Percentiles rank a stretch among this genome's conserved stretches.
Evolutionary conservation across 176 grass and related monocot species (phyloP).

Genomic region (Secale cereale): DNA sequence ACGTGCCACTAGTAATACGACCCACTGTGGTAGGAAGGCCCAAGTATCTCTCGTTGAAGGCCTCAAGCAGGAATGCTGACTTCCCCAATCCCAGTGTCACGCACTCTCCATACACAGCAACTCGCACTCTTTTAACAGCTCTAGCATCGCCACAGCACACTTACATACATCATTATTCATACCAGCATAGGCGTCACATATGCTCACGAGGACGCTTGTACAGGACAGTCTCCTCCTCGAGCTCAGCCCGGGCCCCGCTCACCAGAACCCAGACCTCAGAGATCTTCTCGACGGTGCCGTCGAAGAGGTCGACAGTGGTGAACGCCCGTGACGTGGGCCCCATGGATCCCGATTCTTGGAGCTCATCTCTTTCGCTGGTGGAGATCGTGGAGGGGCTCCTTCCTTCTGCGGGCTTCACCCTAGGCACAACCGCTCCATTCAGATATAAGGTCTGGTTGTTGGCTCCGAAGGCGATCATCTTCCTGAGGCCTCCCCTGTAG

Average conservation of each 20-base stretch:
- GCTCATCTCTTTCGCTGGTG: conserved; percentile 16
- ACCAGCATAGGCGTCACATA: conserved; percentile 6
- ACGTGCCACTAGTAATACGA: too few species aligned
- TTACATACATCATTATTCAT: background rate
- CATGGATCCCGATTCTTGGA: conserved; percentile 17
- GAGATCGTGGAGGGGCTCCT: background rate
- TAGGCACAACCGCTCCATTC: conserved; percentile 83
- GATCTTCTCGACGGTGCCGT: conserved; percentile 66
- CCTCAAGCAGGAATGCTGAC: too few species aligned
- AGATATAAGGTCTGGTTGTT: conserved; percentile 69
- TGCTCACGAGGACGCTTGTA: conserved; percentile 39
- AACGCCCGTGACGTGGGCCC: conserved; percentile 43
- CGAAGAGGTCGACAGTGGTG: conserved; percentile 53
- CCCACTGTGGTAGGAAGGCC: too few species aligned
- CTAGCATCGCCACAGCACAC: conserved; percentile 2
- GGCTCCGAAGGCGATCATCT: conserved; percentile 59
- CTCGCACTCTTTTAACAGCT: background rate
- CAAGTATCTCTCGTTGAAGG: too few species aligned
- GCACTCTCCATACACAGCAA: too few species aligned
- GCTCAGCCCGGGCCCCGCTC: conserved; percentile 27
- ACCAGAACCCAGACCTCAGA: conserved; percentile 76
- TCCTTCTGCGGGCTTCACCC: conserved; percentile 42
- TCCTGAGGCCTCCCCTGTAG: conserved; percentile 58
- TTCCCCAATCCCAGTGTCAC: too few species aligned
- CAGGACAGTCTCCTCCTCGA: conserved; percentile 66